A percentile compares a stretch with the other conserved stretches of the same genome.
Evolutionary conservation across 2,329 filamentous ascomycete species (phyloP).

Genomic region (Monilinia laxa): DNA sequence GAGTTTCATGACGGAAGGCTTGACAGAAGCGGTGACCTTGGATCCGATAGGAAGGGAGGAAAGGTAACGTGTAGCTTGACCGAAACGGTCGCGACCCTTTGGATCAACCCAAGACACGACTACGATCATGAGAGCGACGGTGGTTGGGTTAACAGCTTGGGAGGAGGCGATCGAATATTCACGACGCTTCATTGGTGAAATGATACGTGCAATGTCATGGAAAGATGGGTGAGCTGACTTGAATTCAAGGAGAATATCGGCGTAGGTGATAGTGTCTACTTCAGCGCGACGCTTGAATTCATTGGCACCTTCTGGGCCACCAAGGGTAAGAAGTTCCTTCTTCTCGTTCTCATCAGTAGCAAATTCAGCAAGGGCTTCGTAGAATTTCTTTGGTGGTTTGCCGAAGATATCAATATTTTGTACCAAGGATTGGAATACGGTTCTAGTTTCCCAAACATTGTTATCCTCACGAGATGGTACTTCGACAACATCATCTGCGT

Average conservation of each 20-base stretch:
- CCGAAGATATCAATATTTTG: conserved; percentile 98
- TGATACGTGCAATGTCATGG: conserved; percentile 83
- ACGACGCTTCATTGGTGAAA: conserved; percentile 88
- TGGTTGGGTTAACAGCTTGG: conserved; percentile 86
- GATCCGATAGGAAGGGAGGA: conserved; percentile 72
- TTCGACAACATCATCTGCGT: conserved; percentile 82
- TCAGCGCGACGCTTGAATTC: conserved; percentile 93
- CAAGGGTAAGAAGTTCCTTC: conserved; percentile 74
- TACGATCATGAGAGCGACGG: conserved; percentile 94
- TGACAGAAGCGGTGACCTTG: conserved; percentile 86
- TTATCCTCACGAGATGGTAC: conserved; percentile 81
- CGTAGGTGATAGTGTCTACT: conserved; percentile 87
- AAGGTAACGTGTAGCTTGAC: conserved; percentile 90
- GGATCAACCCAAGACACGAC: conserved; percentile 95
- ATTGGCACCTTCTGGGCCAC: conserved; percentile 73
- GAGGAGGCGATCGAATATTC: conserved; percentile 99
- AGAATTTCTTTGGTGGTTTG: conserved; percentile 95
- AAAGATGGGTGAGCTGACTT: conserved; percentile 83
- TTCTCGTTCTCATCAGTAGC: conserved; percentile 80
- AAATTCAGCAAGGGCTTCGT: conserved; percentile 85
- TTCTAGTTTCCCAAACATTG: conserved; percentile 76
- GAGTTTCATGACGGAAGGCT: conserved; percentile 99
- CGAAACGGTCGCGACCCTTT: conserved; percentile 82
- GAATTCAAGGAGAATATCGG: conserved; percentile 88
- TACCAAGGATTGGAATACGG: conserved; percentile 84